Evolutionary conservation across 1,139 yeast species (phyloP), one percentile per base, ranked within the genome.

Genomic region (Suhomyces anneliseae): DNA sequence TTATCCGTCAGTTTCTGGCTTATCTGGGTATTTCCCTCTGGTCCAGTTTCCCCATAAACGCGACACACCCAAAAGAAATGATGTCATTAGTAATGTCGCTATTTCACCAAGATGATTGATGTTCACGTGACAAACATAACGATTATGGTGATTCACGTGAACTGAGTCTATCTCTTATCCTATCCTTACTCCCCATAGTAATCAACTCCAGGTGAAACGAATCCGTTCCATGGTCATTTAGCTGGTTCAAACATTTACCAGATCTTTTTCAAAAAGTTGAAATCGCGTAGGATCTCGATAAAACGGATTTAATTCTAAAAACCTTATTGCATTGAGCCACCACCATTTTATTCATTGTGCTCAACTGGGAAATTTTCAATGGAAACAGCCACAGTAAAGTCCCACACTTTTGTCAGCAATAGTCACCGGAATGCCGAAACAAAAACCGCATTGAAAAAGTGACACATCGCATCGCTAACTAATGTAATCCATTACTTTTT

Each of bases 351-450:
- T 19, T 19, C 3, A 19, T 19, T 19, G 26, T 15, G 24, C 38
- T 35, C 26, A 24, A 35, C n/a, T 12, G 26, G 38, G 38, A 35
- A 35, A 35, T 35, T 35, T 35, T 35, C 38, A 35, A 11, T 35
- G 38, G 38, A 14, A 24, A 19, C 36, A 12, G 38, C 38, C 38
- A 35, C 38, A 19, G 24, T 4, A 19, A 19, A 35, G 24, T 4
- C 38, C 38, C 38, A 35, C 38, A 4, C n/a, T 15, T 11, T 29
- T 4, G 10, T 27, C 19, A 15, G 27, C 19, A 15, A 35, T 35
- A 10, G 1, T 36, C 8, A 3, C 38, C n/a, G 12, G 39, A 38
- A 39, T 43, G 45, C 39, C 42, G 45, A 35, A 39, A 29, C 38
- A 14, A 38, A 34, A 29, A 19, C 14, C 34, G 27, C n/a, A 14